Conservation (phyloP, 2,329 filamentous ascomycete species). For the Penicillium crustosum region DNA sequence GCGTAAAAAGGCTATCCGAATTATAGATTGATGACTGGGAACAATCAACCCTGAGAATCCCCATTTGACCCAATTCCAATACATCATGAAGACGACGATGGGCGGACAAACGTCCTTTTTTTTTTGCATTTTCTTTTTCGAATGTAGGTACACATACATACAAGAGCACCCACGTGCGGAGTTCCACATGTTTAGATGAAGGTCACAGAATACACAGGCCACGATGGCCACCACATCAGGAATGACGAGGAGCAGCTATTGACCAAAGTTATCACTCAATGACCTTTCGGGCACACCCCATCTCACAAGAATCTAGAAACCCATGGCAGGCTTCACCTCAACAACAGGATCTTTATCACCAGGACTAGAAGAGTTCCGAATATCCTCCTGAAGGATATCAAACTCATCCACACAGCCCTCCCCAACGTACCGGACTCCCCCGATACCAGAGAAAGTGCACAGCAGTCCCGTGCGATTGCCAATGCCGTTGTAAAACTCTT, state of each 20-base stretch:
- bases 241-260: too few species aligned
- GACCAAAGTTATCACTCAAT: neutral
- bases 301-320: neutral
- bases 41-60: neutral
- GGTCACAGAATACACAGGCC: neutral
- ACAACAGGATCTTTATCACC: neutral
- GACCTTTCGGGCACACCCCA: neutral
- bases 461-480: slow-evolving; percentile 13
- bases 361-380: neutral
- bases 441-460: slow-evolving; percentile 6
- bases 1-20: neutral
- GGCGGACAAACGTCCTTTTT: neutral
- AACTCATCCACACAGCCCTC: slow-evolving; percentile 25
- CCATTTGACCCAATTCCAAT: neutral
- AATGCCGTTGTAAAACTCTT: slow-evolving; percentile 18
- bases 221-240: neutral
- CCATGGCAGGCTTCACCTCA: neutral
- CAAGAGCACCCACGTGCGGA: accelerated
- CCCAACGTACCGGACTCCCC: slow-evolving; percentile 19
- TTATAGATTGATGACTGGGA: too few species aligned
- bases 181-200: neutral
- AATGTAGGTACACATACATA: neutral
- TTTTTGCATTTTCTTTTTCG: neutral
- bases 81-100: neutral
- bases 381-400: slow-evolving; percentile 19